Percentiles rank a stretch among this genome's conserved stretches.
Evolutionary conservation across 2,329 filamentous ascomycete genomes (phyloP).

Genomic region (Trichophyton verrucosum): DNA sequence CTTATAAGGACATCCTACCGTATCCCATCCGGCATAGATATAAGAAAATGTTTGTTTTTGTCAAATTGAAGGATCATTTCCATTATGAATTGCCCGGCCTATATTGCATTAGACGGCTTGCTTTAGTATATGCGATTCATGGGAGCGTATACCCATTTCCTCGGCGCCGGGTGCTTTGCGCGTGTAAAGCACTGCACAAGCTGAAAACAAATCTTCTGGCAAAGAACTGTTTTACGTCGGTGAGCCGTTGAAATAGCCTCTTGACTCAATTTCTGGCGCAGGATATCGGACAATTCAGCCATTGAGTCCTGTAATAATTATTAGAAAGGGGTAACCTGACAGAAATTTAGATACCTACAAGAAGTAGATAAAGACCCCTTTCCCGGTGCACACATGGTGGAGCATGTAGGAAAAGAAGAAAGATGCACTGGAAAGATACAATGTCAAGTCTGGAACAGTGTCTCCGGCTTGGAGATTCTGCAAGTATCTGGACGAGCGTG

Average conservation of each 20-base stretch:
- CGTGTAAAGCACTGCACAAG: conserved; percentile 7
- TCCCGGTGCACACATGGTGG: conserved; percentile 10
- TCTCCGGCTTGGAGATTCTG: conserved; percentile 5
- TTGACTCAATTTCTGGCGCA: neutral
- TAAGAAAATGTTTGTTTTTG: conserved; percentile 4
- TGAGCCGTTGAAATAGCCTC: conserved; percentile 5
- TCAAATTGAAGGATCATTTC: conserved; percentile 15
- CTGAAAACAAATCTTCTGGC: conserved; percentile 7
- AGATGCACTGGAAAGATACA: conserved; percentile 12
- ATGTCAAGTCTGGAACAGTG: conserved; percentile 10
- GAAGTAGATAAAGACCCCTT: conserved; percentile 11
- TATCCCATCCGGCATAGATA: neutral
- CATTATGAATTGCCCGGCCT: conserved; percentile 19
- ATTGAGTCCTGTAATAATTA: conserved; percentile 6
- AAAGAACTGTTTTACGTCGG: conserved; percentile 10
- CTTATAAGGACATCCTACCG: neutral
- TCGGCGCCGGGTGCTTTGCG: conserved; percentile 1
- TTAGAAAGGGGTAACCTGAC: neutral
- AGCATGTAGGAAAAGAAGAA: conserved; percentile 11
- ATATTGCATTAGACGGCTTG: conserved; percentile 8
- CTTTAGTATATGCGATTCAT: neutral
- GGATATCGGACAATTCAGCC: conserved; percentile 7
- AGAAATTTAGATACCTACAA: conserved; percentile 6
- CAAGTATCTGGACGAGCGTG: conserved; percentile 9
- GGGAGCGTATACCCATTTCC: conserved; percentile 15